These are phyloP conservation scores for Wickerhamomyces sp. DNA, from an alignment of 1,139 yeast species.

Conservation along the genomic window DNA sequence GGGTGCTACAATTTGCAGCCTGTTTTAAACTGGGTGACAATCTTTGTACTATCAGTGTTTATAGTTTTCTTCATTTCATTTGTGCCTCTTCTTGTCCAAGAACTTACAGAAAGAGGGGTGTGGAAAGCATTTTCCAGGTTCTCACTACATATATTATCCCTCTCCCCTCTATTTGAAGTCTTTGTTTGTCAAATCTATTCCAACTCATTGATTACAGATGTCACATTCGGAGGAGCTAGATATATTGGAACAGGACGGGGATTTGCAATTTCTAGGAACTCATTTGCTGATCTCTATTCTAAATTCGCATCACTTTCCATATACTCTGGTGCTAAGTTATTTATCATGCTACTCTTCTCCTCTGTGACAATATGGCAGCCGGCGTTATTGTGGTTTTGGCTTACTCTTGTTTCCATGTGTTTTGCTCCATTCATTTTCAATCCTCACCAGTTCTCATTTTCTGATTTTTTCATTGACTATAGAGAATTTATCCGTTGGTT, in stretches of 20 bases:
- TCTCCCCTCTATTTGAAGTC: slow-evolving; percentile 83
- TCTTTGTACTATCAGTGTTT: slow-evolving; percentile 77
- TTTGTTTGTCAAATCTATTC: slow-evolving; percentile 85
- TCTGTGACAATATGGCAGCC: slow-evolving; percentile 71
- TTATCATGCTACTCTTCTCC: slow-evolving; percentile 57
- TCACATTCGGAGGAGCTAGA: slow-evolving; percentile 77
- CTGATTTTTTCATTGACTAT: slow-evolving; percentile 71
- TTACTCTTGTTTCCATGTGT: slow-evolving; percentile 66
- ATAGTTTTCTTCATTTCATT: slow-evolving; percentile 83
- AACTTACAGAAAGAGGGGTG: slow-evolving; percentile 71
- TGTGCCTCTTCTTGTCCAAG: slow-evolving; percentile 75
- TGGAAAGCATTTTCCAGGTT: slow-evolving; percentile 58
- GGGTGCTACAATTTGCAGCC: slow-evolving; percentile 79
- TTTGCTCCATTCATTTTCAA: slow-evolving; percentile 79
- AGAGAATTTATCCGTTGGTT: slow-evolving; percentile 64
- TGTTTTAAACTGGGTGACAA: slow-evolving; percentile 71
- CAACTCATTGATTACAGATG: slow-evolving; percentile 59
- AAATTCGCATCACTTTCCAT: slow-evolving; percentile 62
- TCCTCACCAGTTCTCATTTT: slow-evolving; percentile 76
- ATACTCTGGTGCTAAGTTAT: slow-evolving; percentile 57
- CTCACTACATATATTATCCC: slow-evolving; percentile 57
- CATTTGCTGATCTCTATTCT: slow-evolving; percentile 57
- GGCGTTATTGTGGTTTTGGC: slow-evolving; percentile 79
- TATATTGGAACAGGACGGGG: slow-evolving; percentile 86
- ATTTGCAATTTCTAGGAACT: slow-evolving; percentile 65